These are phyloP conservation scores for Nymphaea colorata DNA, from an alignment of 164 flowering plant species.

Conservation along the genomic window DNA sequence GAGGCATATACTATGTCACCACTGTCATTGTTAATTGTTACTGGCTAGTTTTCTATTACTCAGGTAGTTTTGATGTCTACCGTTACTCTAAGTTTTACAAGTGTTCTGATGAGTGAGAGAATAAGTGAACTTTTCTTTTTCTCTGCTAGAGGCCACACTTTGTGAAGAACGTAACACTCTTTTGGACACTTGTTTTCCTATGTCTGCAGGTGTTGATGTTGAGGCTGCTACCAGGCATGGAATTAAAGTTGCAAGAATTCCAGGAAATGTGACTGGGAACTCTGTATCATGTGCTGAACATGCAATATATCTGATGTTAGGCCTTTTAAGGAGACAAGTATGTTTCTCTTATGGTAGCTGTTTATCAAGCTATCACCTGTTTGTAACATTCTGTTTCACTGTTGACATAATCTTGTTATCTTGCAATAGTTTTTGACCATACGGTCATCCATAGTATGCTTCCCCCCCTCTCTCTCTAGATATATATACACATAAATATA, in stretches of 20 bases:
- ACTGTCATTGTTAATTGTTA: too few species aligned
- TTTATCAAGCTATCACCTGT: not conserved
- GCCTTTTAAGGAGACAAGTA: conserved; percentile 85
- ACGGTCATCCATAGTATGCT: too few species aligned
- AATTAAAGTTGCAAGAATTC: conserved; percentile 84
- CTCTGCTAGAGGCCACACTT: too few species aligned
- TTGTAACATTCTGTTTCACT: not conserved
- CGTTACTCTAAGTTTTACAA: too few species aligned
- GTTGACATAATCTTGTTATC: not conserved
- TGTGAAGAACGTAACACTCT: too few species aligned
- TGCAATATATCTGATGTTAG: conserved; percentile 82
- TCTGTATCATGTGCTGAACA: conserved; percentile 90
- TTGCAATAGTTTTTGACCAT: not conserved
- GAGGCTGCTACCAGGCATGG: conserved; percentile 70
- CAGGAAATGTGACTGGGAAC: conserved; percentile 61
- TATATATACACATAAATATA: too few species aligned
- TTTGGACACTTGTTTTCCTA: too few species aligned
- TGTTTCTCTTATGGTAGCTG: conserved; percentile 2
- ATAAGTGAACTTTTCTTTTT: too few species aligned
- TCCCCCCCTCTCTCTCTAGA: too few species aligned
- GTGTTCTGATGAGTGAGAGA: too few species aligned
- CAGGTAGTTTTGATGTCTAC: too few species aligned
- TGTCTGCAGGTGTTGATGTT: conserved; percentile 57
- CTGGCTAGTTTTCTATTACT: too few species aligned
- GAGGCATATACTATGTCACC: not conserved